Evolutionary conservation across 176 grass and related monocot species (phyloP).

Genomic region (Avena atlantica): DNA sequence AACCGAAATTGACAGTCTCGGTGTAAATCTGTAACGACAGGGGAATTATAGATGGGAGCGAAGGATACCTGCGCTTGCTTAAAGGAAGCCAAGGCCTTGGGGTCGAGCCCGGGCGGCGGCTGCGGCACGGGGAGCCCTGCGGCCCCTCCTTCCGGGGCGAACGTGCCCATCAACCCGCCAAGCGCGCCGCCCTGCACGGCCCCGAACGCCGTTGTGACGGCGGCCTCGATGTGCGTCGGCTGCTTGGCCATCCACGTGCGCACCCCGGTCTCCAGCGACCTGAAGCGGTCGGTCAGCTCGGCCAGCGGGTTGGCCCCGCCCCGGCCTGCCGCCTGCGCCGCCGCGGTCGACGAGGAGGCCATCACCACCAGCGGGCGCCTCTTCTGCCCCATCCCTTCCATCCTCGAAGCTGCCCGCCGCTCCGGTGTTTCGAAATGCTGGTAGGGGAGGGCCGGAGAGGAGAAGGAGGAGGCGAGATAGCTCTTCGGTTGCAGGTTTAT

Average conservation of each 20-base stretch:
- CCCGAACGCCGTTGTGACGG: slow-evolving; percentile 65
- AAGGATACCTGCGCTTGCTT: slow-evolving; percentile 75
- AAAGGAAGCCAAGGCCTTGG: slow-evolving; percentile 65
- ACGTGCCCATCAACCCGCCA: slow-evolving; percentile 81
- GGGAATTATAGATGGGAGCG: neutral
- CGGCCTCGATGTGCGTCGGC: slow-evolving; percentile 76
- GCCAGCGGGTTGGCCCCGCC: slow-evolving; percentile 64
- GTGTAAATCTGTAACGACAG: neutral
- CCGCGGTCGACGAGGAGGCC: slow-evolving; percentile 38
- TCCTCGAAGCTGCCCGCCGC: slow-evolving; percentile 21
- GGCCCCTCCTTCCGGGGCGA: slow-evolving; percentile 55
- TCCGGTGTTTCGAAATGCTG: neutral
- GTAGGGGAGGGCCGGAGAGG: neutral
- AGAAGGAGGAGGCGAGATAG: neutral
- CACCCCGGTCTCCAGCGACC: slow-evolving; percentile 63
- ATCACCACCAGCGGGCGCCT: slow-evolving; percentile 54
- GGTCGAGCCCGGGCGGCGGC: slow-evolving; percentile 52
- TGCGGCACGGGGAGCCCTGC: slow-evolving; percentile 45
- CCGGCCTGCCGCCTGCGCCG: slow-evolving; percentile 39
- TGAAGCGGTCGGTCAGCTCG: slow-evolving; percentile 57
- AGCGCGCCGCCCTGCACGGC: slow-evolving; percentile 82
- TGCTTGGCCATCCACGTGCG: slow-evolving; percentile 79
- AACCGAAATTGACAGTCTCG: neutral
- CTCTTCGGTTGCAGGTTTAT: slow-evolving; percentile 26
- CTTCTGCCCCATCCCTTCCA: slow-evolving; percentile 53